Evolutionary conservation across 2,329 filamentous ascomycete genomes (phyloP).

Genomic region (Cercospora zeina): DNA sequence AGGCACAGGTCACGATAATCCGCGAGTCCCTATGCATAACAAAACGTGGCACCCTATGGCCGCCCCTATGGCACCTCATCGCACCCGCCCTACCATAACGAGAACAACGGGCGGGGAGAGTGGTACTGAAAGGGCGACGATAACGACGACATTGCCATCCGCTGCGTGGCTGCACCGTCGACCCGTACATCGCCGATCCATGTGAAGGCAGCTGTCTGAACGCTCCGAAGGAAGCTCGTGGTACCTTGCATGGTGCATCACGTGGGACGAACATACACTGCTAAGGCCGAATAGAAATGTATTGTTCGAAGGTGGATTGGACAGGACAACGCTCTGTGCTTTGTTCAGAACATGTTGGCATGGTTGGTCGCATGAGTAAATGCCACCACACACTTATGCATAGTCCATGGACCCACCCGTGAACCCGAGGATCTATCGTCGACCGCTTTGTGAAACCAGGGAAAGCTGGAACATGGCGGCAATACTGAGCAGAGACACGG

Average conservation of each 20-base stretch:
- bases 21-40: background rate
- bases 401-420: no score
- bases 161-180: background rate
- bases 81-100: background rate
- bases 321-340: background rate
- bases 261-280: background rate
- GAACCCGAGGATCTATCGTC: no score
- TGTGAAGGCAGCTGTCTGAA: background rate
- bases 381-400: background rate
- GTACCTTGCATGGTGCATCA: background rate
- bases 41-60: background rate
- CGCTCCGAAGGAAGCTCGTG: conserved; percentile 1
- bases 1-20: background rate
- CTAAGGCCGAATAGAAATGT: background rate
- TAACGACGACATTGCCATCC: background rate
- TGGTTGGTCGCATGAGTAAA: background rate
- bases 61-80: background rate
- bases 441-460: background rate
- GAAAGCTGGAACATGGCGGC: background rate
- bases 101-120: background rate
- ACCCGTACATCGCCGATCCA: background rate
- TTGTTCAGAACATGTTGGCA: background rate
- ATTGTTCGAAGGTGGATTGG: background rate
- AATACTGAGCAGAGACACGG: no score
- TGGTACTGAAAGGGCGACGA: background rate